These are phyloP conservation scores for Candida nanaspora DNA, from an alignment of 805 yeast genomes.

Conservation along the genomic window DNA sequence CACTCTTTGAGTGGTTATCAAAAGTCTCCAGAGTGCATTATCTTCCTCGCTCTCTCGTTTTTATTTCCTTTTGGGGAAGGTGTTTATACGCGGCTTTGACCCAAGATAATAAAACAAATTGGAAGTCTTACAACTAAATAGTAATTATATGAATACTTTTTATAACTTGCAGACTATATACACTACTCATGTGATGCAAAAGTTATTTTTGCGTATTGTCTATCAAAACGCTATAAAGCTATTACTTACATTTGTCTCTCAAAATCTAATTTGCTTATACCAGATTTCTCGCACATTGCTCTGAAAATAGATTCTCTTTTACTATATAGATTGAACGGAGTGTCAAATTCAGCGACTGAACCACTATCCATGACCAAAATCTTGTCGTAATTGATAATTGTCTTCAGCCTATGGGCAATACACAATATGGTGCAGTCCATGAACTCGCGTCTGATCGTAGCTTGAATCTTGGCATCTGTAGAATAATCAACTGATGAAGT, in stretches of 20 bases:
- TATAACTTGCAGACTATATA: no score
- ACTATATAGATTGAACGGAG: slow-evolving; percentile 40
- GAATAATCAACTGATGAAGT: slow-evolving; percentile 72
- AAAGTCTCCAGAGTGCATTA: no score
- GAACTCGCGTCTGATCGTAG: slow-evolving; percentile 52
- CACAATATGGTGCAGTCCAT: slow-evolving; percentile 58
- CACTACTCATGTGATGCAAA: no score
- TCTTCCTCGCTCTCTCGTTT: no score
- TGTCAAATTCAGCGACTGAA: slow-evolving; percentile 43
- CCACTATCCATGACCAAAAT: slow-evolving; percentile 57
- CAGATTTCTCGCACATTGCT: slow-evolving; percentile 44
- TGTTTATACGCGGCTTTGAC: no score
- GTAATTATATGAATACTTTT: no score
- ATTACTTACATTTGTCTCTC: neutral
- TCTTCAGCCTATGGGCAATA: slow-evolving; percentile 65
- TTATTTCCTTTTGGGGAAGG: no score
- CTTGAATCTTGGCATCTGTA: slow-evolving; percentile 61
- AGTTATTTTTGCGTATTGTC: no score
- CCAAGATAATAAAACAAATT: no score
- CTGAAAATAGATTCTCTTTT: slow-evolving; percentile 35
- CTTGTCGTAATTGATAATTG: slow-evolving; percentile 53
- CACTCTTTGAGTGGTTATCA: no score
- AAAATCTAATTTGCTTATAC: slow-evolving; percentile 35
- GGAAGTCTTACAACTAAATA: no score
- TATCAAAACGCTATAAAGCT: no score